These are phyloP conservation scores for Sonneratia alba DNA, from an alignment of 345 rosid genomes.

Conservation along the genomic window DNA sequence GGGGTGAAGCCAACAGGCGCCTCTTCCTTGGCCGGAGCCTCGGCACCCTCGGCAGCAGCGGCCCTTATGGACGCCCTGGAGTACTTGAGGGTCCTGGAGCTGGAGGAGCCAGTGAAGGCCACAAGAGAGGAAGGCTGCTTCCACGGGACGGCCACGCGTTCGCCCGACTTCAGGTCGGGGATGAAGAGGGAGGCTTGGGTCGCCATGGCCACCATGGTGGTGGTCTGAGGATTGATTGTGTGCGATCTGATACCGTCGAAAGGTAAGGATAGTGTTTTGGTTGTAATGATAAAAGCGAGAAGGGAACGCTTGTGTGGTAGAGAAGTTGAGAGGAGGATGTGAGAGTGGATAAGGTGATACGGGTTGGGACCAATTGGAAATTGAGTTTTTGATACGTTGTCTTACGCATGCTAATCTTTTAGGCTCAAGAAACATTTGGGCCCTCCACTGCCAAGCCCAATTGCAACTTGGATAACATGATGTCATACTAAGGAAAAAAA, in stretches of 20 bases:
- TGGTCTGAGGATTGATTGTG: neutral
- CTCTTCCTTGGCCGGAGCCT: conserved; percentile 28
- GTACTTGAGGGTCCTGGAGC: conserved; percentile 28
- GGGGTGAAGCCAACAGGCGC: conserved; percentile 89
- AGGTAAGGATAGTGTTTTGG: neutral
- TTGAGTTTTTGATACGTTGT: conserved; percentile 21
- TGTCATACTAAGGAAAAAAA: too few relatives aligned
- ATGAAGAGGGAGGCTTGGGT: conserved; percentile 56
- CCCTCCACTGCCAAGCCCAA: too few relatives aligned
- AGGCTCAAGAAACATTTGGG: too few relatives aligned
- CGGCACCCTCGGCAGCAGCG: conserved; percentile 27
- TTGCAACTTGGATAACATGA: too few relatives aligned
- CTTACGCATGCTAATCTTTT: conserved; percentile 8
- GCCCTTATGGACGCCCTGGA: conserved; percentile 31
- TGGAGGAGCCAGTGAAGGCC: conserved; percentile 5
- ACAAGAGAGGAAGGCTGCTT: conserved; percentile 22
- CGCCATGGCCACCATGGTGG: conserved; percentile 39
- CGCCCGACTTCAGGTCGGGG: conserved; percentile 39
- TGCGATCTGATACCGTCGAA: neutral
- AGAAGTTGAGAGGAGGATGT: conserved; percentile 2
- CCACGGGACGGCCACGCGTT: conserved; percentile 35
- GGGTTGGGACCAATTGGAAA: conserved; percentile 32
- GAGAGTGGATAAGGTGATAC: conserved; percentile 44
- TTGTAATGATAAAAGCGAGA: neutral
- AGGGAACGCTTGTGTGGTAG: neutral